Evolutionary conservation across 805 yeast genomes (phyloP).

Genomic region (Yamadazyma akitaensis): DNA sequence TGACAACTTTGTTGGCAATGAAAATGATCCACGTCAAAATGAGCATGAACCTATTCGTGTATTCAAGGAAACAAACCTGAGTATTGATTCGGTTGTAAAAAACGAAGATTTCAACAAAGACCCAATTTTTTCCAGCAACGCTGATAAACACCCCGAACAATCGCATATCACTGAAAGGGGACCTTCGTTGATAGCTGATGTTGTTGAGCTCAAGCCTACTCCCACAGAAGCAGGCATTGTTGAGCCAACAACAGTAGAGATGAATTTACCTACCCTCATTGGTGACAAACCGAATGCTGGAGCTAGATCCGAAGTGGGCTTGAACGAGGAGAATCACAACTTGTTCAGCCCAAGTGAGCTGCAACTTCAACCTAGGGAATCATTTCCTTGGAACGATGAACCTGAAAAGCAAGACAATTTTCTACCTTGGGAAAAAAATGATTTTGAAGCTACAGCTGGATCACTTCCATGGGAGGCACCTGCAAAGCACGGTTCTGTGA

Average conservation of each 20-base stretch:
- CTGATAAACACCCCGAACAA: not conserved
- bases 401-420: not conserved
- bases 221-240: not conserved
- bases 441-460: not conserved
- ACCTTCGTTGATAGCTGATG: conserved; percentile 6
- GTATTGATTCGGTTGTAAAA: too few species aligned
- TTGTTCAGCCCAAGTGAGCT: conserved; percentile 6
- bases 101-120: too few species aligned
- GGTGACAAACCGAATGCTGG: conserved; percentile 9
- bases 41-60: not conserved
- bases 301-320: conserved; percentile 8
- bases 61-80: too few species aligned
- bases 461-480: not conserved
- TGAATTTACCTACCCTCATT: conserved; percentile 11
- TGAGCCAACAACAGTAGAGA: not conserved
- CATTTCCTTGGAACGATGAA: conserved; percentile 10
- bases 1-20: not conserved
- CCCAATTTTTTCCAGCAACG: not conserved
- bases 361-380: conserved; percentile 8
- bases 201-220: not conserved
- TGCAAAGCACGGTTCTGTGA: not conserved
- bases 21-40: not conserved
- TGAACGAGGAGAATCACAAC: conserved; percentile 1
- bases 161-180: not conserved
- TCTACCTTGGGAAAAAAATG: conserved; percentile 2